phyloP scores from a whole-genome alignment of 306 rosid species.

The Alnus glutinosa region DNA sequence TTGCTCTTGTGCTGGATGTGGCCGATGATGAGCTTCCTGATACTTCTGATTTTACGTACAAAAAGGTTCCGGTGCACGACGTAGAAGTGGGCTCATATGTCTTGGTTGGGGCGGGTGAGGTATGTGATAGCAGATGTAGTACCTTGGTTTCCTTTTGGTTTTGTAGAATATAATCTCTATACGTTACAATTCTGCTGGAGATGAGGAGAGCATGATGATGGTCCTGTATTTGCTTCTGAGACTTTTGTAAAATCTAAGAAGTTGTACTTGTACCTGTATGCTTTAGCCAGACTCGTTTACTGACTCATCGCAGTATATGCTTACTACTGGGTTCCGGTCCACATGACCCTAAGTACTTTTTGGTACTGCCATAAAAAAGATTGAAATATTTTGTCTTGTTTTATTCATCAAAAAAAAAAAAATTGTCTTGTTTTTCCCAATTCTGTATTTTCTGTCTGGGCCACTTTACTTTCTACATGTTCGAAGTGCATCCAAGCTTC shows the following conservation, averaged over 20 bases:
- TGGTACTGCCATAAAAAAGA: neutral
- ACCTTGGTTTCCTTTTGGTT: conserved; percentile 14
- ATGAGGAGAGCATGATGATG: conserved; percentile 11
- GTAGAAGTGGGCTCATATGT: conserved; percentile 76
- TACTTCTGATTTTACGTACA: conserved; percentile 74
- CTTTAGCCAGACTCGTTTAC: conserved; percentile 1
- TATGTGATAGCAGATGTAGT: conserved; percentile 34
- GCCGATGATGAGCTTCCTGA: conserved; percentile 71
- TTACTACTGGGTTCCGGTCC: conserved; percentile 4
- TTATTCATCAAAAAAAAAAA: too few relatives aligned
- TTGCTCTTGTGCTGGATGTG: conserved; percentile 78
- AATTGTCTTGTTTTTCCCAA: neutral
- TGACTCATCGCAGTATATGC: conserved; percentile 16
- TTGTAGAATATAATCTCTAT: neutral
- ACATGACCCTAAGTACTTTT: neutral
- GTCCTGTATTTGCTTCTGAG: conserved; percentile 17
- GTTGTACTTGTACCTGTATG: neutral
- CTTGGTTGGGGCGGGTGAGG: conserved; percentile 95
- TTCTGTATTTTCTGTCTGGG: neutral
- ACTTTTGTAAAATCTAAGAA: conserved; percentile 16
- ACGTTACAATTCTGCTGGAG: conserved; percentile 16
- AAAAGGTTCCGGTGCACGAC: conserved; percentile 87
- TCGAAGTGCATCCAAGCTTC: neutral
- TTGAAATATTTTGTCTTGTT: neutral
- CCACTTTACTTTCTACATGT: neutral